Conservation (phyloP, 2,329 filamentous ascomycete genomes). For the Calonectria naviculata region DNA sequence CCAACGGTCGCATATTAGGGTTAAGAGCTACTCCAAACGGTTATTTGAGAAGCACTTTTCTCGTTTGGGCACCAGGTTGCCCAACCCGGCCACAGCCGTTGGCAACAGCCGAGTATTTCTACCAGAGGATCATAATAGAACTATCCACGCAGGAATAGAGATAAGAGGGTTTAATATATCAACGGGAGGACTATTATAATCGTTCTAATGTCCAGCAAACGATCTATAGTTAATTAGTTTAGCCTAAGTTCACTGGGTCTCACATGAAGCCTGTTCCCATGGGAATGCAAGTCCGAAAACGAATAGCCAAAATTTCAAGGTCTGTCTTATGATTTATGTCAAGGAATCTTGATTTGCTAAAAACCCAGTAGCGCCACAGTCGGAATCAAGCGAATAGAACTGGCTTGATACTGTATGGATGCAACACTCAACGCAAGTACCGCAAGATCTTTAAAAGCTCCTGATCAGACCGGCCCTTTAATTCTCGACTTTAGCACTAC, state of each 20-base stretch:
- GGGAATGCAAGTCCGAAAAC: not conserved
- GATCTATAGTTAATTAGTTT: not conserved
- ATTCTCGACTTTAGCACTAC: not conserved
- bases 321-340: not conserved
- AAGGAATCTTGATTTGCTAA: too few relatives aligned
- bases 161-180: not conserved
- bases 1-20: not conserved
- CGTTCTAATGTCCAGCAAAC: too few relatives aligned
- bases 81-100: not conserved
- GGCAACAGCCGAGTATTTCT: not conserved
- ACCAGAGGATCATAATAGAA: too few relatives aligned
- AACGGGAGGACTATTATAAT: too few relatives aligned
- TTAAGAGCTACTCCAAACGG: not conserved
- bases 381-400: too few relatives aligned
- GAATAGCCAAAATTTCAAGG: not conserved
- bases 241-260: too few relatives aligned
- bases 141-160: not conserved
- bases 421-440: not conserved
- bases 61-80: not conserved
- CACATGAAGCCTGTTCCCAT: not conserved
- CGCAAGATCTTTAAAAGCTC: not conserved
- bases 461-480: conserved; percentile 13
- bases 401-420: not conserved
- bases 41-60: too few relatives aligned
- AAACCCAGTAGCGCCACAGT: not conserved